Percentiles rank a stretch among this genome's conserved stretches.
Evolutionary conservation across 352 stramenopile genomes (phyloP).

Genomic region (Peronosclerospora sorghi): DNA sequence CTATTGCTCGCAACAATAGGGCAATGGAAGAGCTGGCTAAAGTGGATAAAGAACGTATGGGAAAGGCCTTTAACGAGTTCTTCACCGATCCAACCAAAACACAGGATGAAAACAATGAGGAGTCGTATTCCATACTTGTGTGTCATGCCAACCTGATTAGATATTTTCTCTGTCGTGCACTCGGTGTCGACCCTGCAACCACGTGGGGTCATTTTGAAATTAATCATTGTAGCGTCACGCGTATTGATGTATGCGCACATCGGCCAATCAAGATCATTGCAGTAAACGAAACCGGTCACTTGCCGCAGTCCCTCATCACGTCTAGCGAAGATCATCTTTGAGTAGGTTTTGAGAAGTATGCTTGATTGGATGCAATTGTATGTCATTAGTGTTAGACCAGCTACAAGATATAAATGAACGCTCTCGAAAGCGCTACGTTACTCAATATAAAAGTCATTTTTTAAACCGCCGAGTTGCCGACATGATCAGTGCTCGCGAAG

Average conservation of each 20-base stretch:
- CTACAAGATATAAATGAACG: neutral
- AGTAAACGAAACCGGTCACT: constrained; percentile 73
- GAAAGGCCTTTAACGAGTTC: constrained; percentile 45
- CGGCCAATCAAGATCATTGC: constrained; percentile 58
- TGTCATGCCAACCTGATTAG: constrained; percentile 80
- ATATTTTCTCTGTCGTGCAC: constrained; percentile 67
- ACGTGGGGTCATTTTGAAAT: constrained; percentile 80
- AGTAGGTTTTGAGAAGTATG: constrained; percentile 5
- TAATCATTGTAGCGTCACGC: constrained; percentile 75
- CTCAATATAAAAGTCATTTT: neutral
- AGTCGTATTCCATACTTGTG: constrained; percentile 61
- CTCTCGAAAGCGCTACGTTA: too few species aligned
- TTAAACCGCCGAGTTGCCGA: constrained; percentile 26
- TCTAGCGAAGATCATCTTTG: constrained; percentile 79
- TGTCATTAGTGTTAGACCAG: constrained; percentile 24
- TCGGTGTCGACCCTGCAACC: constrained; percentile 41
- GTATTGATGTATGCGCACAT: constrained; percentile 60
- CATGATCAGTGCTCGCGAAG: constrained; percentile 25
- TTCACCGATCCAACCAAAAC: constrained; percentile 12
- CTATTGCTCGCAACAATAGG: constrained; percentile 13
- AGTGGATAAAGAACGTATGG: constrained; percentile 48
- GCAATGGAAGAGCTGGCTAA: constrained; percentile 23
- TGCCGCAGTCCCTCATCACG: constrained; percentile 65
- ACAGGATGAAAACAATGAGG: constrained; percentile 33
- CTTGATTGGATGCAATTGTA: constrained; percentile 7